Base-by-base conservation (phyloP, 805 yeast genomes). In the Yarrowia sp. region DNA sequence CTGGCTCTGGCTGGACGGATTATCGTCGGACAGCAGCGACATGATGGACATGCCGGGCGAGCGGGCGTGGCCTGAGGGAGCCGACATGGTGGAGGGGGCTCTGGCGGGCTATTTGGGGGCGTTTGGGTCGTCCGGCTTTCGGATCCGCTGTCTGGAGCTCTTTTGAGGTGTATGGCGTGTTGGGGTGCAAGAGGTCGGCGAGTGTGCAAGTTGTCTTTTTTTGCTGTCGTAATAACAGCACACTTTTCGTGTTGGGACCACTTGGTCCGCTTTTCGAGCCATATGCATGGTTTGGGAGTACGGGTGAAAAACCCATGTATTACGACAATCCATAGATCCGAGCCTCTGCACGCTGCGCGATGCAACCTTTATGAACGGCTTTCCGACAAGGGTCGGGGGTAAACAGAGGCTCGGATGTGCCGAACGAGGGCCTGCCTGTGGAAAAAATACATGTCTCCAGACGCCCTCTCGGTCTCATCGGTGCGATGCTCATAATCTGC, bases 41-140 rank as follows among this genome's bases (percentile, higher is more conserved):
- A 38, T 39, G 61, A 55, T 55, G 35, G 61, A 55, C 61, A 55
- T 55, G 33, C 61, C 61, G 12, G 61, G 61, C 2, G 47, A 55
- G 4, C 61, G 61, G 10, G 61, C 31, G 13, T 55, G 61, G 29
- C 47, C 61, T 10, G 55, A 8, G 3, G 55, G 55, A 13, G 55
- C 55, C 6, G 55, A 47, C 38, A 47, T 46, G 35, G 24, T 19
- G 21, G n/a, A 14, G n/a, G n/a, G n/a, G n/a, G n/a, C n/a, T n/a
- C n/a, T n/a, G n/a, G n/a, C n/a, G n/a, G n/a, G n/a, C n/a, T n/a
- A n/a, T n/a, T n/a, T n/a, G n/a, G n/a, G n/a, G n/a, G n/a, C n/a
- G n/a, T n/a, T n/a, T n/a, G n/a, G n/a, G n/a, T n/a, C n/a, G n/a
- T n/a, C n/a, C n/a, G n/a, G n/a, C n/a, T n/a, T n/a, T n/a, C n/a